Conservation (phyloP, 345 rosid species). For the Salix arbutifolia region DNA sequence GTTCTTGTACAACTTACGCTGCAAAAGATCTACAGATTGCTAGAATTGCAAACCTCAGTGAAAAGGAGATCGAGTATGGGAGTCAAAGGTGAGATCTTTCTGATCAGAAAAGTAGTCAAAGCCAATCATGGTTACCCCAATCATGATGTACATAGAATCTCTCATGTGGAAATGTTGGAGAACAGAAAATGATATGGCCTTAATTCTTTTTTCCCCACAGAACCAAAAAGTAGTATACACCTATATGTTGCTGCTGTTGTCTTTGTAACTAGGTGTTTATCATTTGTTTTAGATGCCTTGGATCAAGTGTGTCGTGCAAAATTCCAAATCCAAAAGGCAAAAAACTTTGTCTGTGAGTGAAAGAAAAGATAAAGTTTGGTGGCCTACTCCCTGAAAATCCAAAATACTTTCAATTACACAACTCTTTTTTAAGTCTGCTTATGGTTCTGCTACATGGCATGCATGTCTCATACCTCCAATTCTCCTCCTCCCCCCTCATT, state of each 20-base stretch:
- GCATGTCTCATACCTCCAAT: background rate
- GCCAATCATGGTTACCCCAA: constrained; percentile 55
- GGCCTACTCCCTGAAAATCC: constrained; percentile 42
- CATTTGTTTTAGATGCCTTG: constrained; percentile 35
- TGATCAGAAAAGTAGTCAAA: constrained; percentile 73
- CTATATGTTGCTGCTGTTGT: background rate
- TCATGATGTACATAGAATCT: constrained; percentile 56
- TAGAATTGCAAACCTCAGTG: constrained; percentile 24
- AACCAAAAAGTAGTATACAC: background rate
- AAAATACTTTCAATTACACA: constrained; percentile 25
- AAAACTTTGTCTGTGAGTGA: constrained; percentile 9
- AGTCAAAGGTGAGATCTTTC: constrained; percentile 44
- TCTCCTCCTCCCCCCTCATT: background rate
- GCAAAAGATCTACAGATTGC: constrained; percentile 18
- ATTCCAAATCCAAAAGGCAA: constrained; percentile 27
- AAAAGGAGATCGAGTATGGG: constrained; percentile 10
- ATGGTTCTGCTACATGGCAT: constrained; percentile 1
- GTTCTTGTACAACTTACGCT: constrained; percentile 12
- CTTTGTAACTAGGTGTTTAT: constrained; percentile 14
- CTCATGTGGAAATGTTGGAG: constrained; percentile 67
- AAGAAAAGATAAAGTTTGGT: constrained; percentile 22
- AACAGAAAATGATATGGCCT: constrained; percentile 40
- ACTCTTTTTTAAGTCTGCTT: background rate
- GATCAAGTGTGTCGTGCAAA: constrained; percentile 44
- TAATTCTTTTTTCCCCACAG: constrained; percentile 10